Evolutionary conservation across 2,329 filamentous ascomycete genomes (phyloP), one percentile per base, ranked within the genome.

Genomic region (Arthrobotrys conoides): DNA sequence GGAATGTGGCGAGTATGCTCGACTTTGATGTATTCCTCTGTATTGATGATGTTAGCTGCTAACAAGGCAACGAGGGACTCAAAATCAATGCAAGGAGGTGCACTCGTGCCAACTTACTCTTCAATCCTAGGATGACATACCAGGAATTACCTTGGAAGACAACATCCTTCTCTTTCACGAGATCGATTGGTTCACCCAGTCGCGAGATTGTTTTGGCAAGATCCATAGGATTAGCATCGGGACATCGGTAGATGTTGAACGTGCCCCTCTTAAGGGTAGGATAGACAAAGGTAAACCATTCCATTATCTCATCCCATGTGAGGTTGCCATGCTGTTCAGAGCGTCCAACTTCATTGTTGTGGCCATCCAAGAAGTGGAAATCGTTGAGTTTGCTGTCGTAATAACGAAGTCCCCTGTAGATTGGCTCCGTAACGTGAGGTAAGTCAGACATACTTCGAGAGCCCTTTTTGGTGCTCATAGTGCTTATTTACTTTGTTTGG

Each of bases 261-360:
- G 30, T 55, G 16, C 68, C 68, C 27, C 16, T 27, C 46, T 55
- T 30, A 16, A 71, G 68, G 5, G 8, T 63, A n/a, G 68, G 68
- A n/a, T 64, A 71, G 18, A 71, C 68, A 5, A 71, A 53, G 2
- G 44, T 10, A 8, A 71, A 71, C 68, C 57, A 64, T n/a, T 71
- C 68, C 36, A 65, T 55, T 0, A 71, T n/a, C 22, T 64, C 68
- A 4, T 51, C 68, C 68, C 68, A 71, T 9, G 68, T 71, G 12
- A 71, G n/a, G 18, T 14, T 46, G 5, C 68, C 68, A 22, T 64
- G 53, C 14, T 71, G 68, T 27, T 65, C 57, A 3, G 57, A 33
- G 14, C 68, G 55, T 16, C 68, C 68, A n/a, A 71, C 22, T 18
- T 71, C 41, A 20, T 65, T 48, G 18, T 71, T 71, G 33, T 27